Base-by-base conservation (phyloP, 345 rosid genomes). In the Rhizophora apiculata region DNA sequence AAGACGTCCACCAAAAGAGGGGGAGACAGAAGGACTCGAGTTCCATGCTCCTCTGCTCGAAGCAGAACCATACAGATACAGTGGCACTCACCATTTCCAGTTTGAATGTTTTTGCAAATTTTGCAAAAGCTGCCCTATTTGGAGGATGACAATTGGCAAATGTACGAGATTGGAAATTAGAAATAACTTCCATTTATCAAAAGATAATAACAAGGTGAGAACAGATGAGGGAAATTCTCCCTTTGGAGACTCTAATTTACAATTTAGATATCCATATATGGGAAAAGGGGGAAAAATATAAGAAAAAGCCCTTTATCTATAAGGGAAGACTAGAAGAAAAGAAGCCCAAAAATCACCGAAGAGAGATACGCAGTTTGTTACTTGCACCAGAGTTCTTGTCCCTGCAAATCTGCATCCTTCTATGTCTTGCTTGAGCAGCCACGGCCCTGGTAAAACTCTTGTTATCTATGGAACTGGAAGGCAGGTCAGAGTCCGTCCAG, bases 391-490 rank as follows among this genome's bases (percentile, higher is more conserved):
- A 21, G 37, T 61, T 65, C 77, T 81, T 81, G 1, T 71, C 52
- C 59, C 70, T 60, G 66, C 77, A 76, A 56, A 76, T 78, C 34
- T 51, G 71, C 69, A 30, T 80, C 74, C 86, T 83, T 24, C 62
- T 74, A 5, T 60, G 81, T 55, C 85, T 79, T 19, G 83, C 87
- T 16, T 65, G 27, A 18, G 85, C 83, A 32, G 85, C 80, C 59
- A 59, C 51, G 6, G 67, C 75, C 66, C 29, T 80, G 3, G 6
- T 62, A 6, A 36, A 29, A 39, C 58, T 68, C 60, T 29, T 58
- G 4, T 36, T 54, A 7, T 34, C 5, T 5, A 64, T 30, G 34
- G 27, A 32, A 3, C 56, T 59, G 16, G 16, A 21, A 26, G 27
- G 49, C 20, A 30, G 57, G 18, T 16, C 5, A 3, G 62, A 27